Evolutionary conservation across 495 filamentous ascomycete species (phyloP).

Genomic region (Hyaloscypha bicolor): DNA sequence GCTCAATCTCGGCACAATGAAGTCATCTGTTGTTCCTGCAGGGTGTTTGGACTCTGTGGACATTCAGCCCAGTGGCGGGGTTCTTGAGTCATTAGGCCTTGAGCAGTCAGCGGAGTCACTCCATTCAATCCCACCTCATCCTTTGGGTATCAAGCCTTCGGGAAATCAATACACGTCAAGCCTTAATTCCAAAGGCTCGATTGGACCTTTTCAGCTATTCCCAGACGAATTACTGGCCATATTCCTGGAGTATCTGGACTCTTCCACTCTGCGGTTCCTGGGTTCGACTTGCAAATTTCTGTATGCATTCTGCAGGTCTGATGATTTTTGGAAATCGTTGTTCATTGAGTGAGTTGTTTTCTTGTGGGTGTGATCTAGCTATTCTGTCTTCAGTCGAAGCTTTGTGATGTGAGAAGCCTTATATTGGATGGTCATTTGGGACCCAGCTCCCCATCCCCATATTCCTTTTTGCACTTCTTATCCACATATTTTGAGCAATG

Average conservation of each 20-base stretch:
- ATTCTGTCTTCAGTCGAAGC: no score
- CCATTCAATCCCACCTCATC: constrained; percentile 70
- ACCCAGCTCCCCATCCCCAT: not conserved
- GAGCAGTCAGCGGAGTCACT: constrained; percentile 35
- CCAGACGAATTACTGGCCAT: constrained; percentile 83
- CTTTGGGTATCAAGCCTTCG: constrained; percentile 80
- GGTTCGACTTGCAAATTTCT: constrained; percentile 87
- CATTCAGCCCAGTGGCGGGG: constrained; percentile 16
- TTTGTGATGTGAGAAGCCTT: not conserved
- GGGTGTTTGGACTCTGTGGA: constrained; percentile 1
- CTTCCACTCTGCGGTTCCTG: constrained; percentile 59
- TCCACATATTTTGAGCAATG: not conserved
- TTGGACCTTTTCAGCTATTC: constrained; percentile 65
- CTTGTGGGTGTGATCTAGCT: no score
- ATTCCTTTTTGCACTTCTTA: not conserved
- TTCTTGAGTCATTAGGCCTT: constrained; percentile 27
- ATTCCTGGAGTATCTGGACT: constrained; percentile 75
- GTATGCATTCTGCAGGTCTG: constrained; percentile 81
- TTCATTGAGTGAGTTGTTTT: constrained; percentile 76
- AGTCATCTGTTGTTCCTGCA: constrained; percentile 21
- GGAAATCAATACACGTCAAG: constrained; percentile 79
- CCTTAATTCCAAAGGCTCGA: constrained; percentile 63
- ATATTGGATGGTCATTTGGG: not conserved
- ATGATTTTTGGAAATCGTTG: constrained; percentile 89
- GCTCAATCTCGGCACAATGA: constrained; percentile 12